A percentile compares a stretch with the other conserved stretches of the same genome.
These are phyloP conservation scores for Hippophae tibetana DNA, from an alignment of 306 rosid genomes.

Conservation along the genomic window DNA sequence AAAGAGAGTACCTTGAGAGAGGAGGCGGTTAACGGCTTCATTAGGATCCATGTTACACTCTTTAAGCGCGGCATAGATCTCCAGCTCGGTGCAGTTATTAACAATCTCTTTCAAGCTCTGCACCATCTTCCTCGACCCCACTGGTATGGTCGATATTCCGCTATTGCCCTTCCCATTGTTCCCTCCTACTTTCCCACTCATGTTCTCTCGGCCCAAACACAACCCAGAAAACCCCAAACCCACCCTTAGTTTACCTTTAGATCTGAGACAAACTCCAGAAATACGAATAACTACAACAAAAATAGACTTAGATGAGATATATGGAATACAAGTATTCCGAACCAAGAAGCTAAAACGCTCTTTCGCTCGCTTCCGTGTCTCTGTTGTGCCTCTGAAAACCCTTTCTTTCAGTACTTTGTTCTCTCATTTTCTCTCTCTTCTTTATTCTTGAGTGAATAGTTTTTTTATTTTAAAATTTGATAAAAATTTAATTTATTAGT, in stretches of 20 bases:
- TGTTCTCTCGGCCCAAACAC: constrained; percentile 20
- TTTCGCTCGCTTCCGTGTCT: too few species aligned
- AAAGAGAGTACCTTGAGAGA: constrained; percentile 59
- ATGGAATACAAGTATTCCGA: too few species aligned
- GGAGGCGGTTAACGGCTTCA: constrained; percentile 96
- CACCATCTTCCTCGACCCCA: constrained; percentile 79
- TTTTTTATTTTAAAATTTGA: too few species aligned
- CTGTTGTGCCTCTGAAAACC: too few species aligned
- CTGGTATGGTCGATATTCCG: constrained; percentile 68
- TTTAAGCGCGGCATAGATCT: constrained; percentile 90
- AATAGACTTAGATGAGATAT: too few species aligned
- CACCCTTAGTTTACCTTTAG: constrained; percentile 17
- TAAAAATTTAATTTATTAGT: too few species aligned
- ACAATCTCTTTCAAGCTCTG: constrained; percentile 92
- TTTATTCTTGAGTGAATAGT: too few species aligned
- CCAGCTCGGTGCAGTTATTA: constrained; percentile 66
- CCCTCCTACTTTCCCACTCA: constrained; percentile 63
- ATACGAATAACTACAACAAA: too few species aligned
- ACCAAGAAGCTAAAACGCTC: too few species aligned
- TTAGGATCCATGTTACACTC: constrained; percentile 99
- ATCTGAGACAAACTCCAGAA: constrained; percentile 22
- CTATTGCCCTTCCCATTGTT: constrained; percentile 36
- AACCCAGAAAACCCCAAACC: background rate
- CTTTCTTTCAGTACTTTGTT: too few species aligned
- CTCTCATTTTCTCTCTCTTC: too few species aligned